Percentiles rank a stretch among this genome's conserved stretches.
Evolutionary conservation across 2,329 filamentous ascomycete genomes (phyloP).

Genomic region (Thermochaetoides dissita): DNA sequence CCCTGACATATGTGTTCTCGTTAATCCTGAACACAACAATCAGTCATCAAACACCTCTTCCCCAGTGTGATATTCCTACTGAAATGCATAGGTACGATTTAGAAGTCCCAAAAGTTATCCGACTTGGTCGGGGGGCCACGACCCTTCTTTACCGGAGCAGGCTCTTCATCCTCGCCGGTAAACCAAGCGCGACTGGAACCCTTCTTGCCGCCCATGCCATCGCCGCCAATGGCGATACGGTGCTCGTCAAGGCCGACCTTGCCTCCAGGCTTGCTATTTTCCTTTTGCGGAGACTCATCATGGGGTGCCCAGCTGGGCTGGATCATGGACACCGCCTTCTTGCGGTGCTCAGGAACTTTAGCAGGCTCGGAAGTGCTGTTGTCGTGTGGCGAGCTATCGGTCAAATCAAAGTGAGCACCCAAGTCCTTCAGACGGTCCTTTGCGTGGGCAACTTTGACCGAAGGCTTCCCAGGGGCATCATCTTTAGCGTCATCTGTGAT

Average conservation of each 20-base stretch:
- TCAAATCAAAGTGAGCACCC: constrained; percentile 61
- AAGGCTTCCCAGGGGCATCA: constrained; percentile 27
- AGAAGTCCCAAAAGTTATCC: constrained; percentile 35
- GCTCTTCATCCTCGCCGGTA: constrained; percentile 37
- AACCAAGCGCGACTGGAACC: constrained; percentile 43
- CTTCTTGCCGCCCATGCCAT: constrained; percentile 53
- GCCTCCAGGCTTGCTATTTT: constrained; percentile 25
- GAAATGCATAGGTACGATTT: constrained; percentile 7
- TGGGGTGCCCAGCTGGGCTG: constrained; percentile 46
- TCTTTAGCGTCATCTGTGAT: constrained; percentile 37
- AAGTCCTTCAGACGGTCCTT: constrained; percentile 65
- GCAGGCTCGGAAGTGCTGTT: constrained; percentile 24
- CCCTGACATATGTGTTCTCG: too few relatives aligned
- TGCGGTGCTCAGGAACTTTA: constrained; percentile 41
- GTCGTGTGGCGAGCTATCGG: constrained; percentile 46
- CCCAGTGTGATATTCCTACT: too few relatives aligned
- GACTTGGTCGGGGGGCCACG: constrained; percentile 21
- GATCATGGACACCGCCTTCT: constrained; percentile 62
- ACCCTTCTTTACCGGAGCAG: constrained; percentile 25
- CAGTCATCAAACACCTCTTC: background rate
- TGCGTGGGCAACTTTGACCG: constrained; percentile 58
- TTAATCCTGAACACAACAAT: background rate
- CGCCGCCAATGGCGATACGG: constrained; percentile 36
- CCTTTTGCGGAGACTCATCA: constrained; percentile 43
- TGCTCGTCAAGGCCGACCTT: constrained; percentile 17